Evolutionary conservation across 1,284 basidiomycete genomes (phyloP), one percentile per base, ranked within the genome.

Genomic region (Sporisorium scitamineum): DNA sequence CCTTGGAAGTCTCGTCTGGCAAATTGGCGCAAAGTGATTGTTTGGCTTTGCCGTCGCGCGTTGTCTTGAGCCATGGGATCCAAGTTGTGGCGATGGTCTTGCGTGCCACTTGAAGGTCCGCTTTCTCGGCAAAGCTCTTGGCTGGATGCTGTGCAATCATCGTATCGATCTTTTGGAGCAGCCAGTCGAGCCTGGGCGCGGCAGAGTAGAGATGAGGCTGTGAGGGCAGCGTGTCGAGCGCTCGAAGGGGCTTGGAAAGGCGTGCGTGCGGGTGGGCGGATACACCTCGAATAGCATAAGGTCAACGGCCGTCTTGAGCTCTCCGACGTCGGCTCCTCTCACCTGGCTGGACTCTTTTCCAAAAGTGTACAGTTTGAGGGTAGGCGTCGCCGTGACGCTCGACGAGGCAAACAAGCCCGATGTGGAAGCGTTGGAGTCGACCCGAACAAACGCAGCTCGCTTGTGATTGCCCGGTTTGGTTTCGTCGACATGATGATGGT

Each of bases 371-470:
- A 94, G 56, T 92, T 87, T 84, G 94, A 95, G 5, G 0, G 93
- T 94, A 4, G 94, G 94, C 0, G 93, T 95, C 0, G 89, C 93
- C n/a, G 88, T 85, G 1, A 96, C 90, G 4, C 89, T 87, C 86
- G 90, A 42, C 0, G 31, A 20, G 13, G 61, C 47, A 22, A 80
- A 66, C 3, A 78, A 47, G 34, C 18, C 50, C 13, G 54, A 51
- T 2, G 79, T 80, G 9, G 80, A 74, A 20, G 55, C 58, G 1
- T 78, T 81, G 26, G 80, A 83, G 42, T 86, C 84, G 52, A 85
- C 81, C 26, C 84, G 69, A 4, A 80, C 79, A 53, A 86, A 86
- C 1, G 69, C 72, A 22, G 82, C 65, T 5, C 70, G 41, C 64
- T 73, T 64, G 62, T 72, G 57, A 26, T 56, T 44, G 53, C 67